Evolutionary conservation across 73 alveolate genomes (phyloP), one percentile per base, ranked within the genome.

Genomic region (Halteria grandinella): DNA sequence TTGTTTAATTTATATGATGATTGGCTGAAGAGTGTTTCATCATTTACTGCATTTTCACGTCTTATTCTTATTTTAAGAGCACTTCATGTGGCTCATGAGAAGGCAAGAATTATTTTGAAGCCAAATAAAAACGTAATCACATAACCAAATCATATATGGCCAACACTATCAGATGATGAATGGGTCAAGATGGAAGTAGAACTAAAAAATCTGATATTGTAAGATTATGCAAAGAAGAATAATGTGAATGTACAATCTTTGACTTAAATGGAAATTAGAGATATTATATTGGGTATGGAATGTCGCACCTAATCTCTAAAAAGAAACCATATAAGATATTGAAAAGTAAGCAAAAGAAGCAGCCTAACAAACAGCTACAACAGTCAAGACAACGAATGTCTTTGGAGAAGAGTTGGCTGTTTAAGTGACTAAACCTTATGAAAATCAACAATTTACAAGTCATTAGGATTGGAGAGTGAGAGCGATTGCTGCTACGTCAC

Each of bases 181-280:
- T 98, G 99, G 99, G 98, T 96, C 41, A 97, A 97, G 69, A 99
- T 98, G 21, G 99, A 98, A 95, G 99, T 95, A 41, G 99, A 97
- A 92, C 92, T 98, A 58, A 98, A 96, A 90, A 98, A 98, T 63
- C 90, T 98, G 72, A 97, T 98, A 79, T 80, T 98, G 53, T 97
- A 98, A 40, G 99, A 98, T 89, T 98, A 98, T 80, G 99, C 99
- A 55, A 98, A 97, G 96, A 97, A 97, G 88, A 97, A 98, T 90
- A 98, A 97, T 90, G 99, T 98, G 51, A 98, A 98, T 86, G 98
- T 97, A 4, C 99, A 98, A 24, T 93, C 99, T 17, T 83, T 98
- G 43, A 98, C 99, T 21, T 94, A 98, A 92, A 91, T 98, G 75
- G 99, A 98, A 86, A 97, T 98, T 52, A 98, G 98, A 93, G 99